Base-by-base conservation (phyloP, 768 basidiomycete species). In the Russula virescens region DNA sequence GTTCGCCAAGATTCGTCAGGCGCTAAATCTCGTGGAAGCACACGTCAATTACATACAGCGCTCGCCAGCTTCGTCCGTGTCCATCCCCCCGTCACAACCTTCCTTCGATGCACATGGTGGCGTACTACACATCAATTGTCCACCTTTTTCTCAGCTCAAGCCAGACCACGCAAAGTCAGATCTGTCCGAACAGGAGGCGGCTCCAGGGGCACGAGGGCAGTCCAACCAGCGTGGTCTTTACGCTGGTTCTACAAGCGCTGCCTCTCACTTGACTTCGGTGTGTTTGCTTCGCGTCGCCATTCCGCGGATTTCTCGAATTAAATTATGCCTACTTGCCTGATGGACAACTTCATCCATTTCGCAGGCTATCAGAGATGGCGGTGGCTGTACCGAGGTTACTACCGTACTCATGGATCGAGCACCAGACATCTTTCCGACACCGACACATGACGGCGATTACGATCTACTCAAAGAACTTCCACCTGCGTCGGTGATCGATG, bases 211-310 rank as follows among this genome's bases (percentile, higher is more conserved):
- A 76, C 77, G 88, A 34, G 86, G 86, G 51, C 81, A 78, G 57
- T 85, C 83, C 67, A 80, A 78, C 2, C 81, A 83, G 61, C 83
- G 86, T 18, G 89, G 89, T 11, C 76, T 89, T 48, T 93, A 88
- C 72, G 81, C 87, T 47, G 90, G 90, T n/a, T 82, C 89, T 42
- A 93, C 90, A 10, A 87, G 87, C 67, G 82, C 85, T 43, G 83
- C 83, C 47, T 84, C 85, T 1, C 86, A 89, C 73, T 77, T 91
- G 48, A 74, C 86, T 45, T 76, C 83, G 74, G 88, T 87, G 67
- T 68, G 75, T 73, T 64, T 40, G 13, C 53, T 54, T 47, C 62
- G 23, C 66, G 31, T 69, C 56, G 46, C 52, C 55, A 43, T 57
- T 62, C 35, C 58, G 54, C 60, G 6, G 9, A n/a, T 48, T 34